Evolutionary conservation across 352 stramenopile species (phyloP).

Genomic region (Pythium volutum): DNA sequence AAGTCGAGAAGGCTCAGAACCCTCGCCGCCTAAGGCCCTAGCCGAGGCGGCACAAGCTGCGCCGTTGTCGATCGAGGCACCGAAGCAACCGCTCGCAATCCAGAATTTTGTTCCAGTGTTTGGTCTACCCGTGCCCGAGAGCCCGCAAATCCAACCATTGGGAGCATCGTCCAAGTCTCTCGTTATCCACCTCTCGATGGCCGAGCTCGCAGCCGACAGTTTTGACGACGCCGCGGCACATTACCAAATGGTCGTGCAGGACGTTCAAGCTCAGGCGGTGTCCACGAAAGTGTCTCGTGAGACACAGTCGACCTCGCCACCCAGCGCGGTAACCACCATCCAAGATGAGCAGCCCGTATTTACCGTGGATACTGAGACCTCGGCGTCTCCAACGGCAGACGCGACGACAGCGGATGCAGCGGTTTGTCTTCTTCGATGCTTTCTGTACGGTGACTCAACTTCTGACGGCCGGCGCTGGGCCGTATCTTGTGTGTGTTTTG

Average conservation of each 20-base stretch:
- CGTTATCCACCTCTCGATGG: conserved; percentile 56
- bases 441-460: neutral
- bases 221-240: neutral
- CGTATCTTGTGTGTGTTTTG: conserved; percentile 2
- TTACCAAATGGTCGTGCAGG: neutral
- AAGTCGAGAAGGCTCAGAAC: neutral
- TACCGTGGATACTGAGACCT: neutral
- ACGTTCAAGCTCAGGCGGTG: neutral
- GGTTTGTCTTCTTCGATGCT: conserved; percentile 6
- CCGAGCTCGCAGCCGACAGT: conserved; percentile 33
- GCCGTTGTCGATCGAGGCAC: neutral
- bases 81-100: neutral
- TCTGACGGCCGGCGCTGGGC: conserved; percentile 1
- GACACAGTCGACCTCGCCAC: neutral
- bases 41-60: neutral
- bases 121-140: neutral
- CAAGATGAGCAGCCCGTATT: neutral
- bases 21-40: neutral
- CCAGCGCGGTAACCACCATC: neutral
- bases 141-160: conserved; percentile 44
- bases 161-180: conserved; percentile 67
- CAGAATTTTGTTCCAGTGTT: neutral
- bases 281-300: neutral
- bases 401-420: conserved; percentile 2
- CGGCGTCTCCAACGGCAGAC: neutral